These are phyloP conservation scores for Thinopyrum obtusiflorum DNA, from an alignment of 202 grass and related monocot genomes.

Conservation along the genomic window DNA sequence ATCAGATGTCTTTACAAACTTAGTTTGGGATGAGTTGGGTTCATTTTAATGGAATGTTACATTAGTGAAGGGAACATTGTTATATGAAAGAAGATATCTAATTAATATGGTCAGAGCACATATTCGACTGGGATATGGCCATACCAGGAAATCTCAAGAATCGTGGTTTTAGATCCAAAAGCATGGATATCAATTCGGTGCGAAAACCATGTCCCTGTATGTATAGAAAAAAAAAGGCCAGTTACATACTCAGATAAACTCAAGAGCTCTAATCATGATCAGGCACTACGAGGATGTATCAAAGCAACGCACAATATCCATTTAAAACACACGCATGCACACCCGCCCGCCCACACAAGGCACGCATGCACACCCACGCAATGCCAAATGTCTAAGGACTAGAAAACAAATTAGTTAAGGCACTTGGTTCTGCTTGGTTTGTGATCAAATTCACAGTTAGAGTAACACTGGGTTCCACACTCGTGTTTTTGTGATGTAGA, in stretches of 20 bases:
- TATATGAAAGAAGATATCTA: neutral
- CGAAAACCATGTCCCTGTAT: constrained; percentile 86
- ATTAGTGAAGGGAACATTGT: neutral
- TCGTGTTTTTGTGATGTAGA: neutral
- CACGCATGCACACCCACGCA: too few relatives aligned
- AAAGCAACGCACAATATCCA: neutral
- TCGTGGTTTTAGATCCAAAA: constrained; percentile 76
- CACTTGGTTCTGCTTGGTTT: neutral
- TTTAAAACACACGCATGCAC: neutral
- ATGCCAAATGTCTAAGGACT: neutral
- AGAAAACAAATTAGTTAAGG: neutral
- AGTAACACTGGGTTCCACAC: neutral
- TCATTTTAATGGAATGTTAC: neutral
- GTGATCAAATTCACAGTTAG: neutral
- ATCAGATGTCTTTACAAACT: constrained; percentile 10
- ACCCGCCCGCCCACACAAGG: too few relatives aligned
- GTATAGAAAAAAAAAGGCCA: neutral
- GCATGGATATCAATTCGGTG: constrained; percentile 81
- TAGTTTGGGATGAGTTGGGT: neutral
- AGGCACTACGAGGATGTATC: neutral
- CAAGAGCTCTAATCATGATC: neutral
- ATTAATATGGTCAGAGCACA: neutral
- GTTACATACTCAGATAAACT: neutral
- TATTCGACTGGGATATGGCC: neutral
- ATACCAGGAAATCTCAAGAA: constrained; percentile 98